Base-by-base conservation (phyloP, 192 early-diverging fungal genomes). In the Spizellomyces sp. region DNA sequence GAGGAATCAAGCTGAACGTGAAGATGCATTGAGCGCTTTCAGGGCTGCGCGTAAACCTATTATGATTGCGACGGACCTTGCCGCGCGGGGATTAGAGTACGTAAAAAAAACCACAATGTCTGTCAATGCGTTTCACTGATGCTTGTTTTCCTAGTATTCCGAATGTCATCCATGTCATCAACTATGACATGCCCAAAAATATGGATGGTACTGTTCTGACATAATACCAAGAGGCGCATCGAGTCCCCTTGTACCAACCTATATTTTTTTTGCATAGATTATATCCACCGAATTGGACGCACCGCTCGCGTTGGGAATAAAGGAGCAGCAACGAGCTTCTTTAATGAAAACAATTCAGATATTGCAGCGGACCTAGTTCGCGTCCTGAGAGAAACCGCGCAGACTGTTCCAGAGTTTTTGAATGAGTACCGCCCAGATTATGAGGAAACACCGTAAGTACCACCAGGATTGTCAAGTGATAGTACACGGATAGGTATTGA, bases 111-210 rank as follows among this genome's bases (percentile, higher is more conserved):
- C 1, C 27, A 36, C 22, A n/a, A 7, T 0, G 5, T 19, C 17
- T 66, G 9, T 43, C 15, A 43, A 22, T 27, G 56, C 5, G 14
- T 19, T 70, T 55, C 47, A 21, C 45, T 5, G 48, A 6, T 7
- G 12, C 22, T 12, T 67, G 17, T 22, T 8, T 48, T 45, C 46
- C 48, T 48, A 75, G 73, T 75, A 84, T 86, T 69, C 93, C 95
- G 8, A 90, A 95, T 68, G 92, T 99, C 44, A 92, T 94, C 63
- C 92, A 94, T 74, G 96, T 99, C 42, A 92, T 99, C 79, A 99
- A 99, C 82, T 91, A 93, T 65, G 95, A 75, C 68, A 64, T 76
- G 67, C 75, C 68, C 12, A 70, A 63, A 22, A 58, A 63, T 43
- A 62, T 75, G 1, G 73, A 67, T 52, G 73, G 73, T 75, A 45